Conservation (phyloP, 2,329 filamentous ascomycete genomes). For the Sclerotiophoma versabilis region DNA sequence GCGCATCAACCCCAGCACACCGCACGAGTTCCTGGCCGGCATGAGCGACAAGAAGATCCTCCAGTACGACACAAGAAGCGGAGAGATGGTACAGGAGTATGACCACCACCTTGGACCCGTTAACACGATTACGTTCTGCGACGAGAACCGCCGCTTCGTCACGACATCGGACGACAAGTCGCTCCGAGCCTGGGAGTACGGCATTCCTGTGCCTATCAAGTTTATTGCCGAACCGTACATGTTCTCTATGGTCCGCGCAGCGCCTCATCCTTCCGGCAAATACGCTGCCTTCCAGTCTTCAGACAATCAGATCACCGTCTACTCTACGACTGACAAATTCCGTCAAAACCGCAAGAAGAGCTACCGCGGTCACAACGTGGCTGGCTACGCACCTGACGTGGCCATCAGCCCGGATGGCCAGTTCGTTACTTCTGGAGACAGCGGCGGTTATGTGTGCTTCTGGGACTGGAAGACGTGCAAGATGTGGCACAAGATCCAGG, state of each 20-base stretch:
- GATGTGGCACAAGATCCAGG: constrained; percentile 96
- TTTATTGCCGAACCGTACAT: constrained; percentile 98
- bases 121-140: constrained; percentile 97
- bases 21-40: constrained; percentile 91
- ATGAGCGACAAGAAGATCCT: constrained; percentile 99
- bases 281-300: constrained; percentile 92
- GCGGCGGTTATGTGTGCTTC: constrained; percentile 88
- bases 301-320: constrained; percentile 97
- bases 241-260: constrained; percentile 90
- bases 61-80: constrained; percentile 88
- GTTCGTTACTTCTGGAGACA: constrained; percentile 87
- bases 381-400: constrained; percentile 90
- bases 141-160: constrained; percentile 94
- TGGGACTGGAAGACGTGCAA: constrained; percentile 99
- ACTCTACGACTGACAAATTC: constrained; percentile 93
- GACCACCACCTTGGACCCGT: constrained; percentile 97
- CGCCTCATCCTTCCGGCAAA: constrained; percentile 86
- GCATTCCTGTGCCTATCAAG: constrained; percentile 97
- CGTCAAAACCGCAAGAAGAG: constrained; percentile 97
- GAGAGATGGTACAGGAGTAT: constrained; percentile 92
- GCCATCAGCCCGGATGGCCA: constrained; percentile 90
- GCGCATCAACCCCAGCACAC: constrained; percentile 85
- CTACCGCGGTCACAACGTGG: constrained; percentile 94
- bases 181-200: constrained; percentile 96
- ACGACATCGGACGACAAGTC: constrained; percentile 98